Base-by-base conservation (phyloP, 352 stramenopile genomes). In the Saprolegnia diclina region DNA sequence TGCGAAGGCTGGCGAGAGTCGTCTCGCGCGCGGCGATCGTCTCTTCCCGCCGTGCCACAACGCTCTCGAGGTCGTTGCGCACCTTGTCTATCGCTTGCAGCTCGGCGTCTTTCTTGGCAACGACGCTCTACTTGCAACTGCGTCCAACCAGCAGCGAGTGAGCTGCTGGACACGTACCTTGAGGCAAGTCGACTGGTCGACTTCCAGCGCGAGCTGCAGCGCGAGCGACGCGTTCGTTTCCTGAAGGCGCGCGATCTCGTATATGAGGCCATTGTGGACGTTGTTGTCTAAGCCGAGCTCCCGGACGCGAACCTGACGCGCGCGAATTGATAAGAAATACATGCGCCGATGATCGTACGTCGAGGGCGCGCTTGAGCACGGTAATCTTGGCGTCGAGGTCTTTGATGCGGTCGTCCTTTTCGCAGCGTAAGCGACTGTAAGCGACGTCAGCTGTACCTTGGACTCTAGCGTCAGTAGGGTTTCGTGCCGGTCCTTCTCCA, bases 161-260 rank as follows among this genome's bases (percentile, higher is more conserved):
- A 54, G n/a, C n/a, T n/a, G 18, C 18, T 9, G 11, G 48, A 45
- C 24, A 48, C 29, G 4, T 21, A 69, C 63, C 46, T 69, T 52
- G 21, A 69, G 63, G 21, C 11, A 24, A 14, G 11, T 14, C 24
- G 37, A 52, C 14, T 61, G 63, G 53, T 59, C 46, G 29, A 56
- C 63, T 53, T 94, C 85, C 38, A 79, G 71, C 5, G 74, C 73
- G 14, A 94, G 72, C 44, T 92, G 86, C n/a, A 83, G 62, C 18
- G 80, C 79, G 69, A 94, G 76, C 13, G 77, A 77, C 0, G 77
- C 74, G 26, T 77, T 78, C 38, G 91, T 74, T 7, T 94, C 84
- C 55, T 94, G 84, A 2, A 92, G 74, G 35, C 77, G 79, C 5
- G 86, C 79, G 26, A 94, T 78, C 71, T 92, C 84, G 57, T 89